phyloP scores from a whole-genome alignment of 192 early-diverging fungal genomes.

The Funneliformis mosseae region DNA sequence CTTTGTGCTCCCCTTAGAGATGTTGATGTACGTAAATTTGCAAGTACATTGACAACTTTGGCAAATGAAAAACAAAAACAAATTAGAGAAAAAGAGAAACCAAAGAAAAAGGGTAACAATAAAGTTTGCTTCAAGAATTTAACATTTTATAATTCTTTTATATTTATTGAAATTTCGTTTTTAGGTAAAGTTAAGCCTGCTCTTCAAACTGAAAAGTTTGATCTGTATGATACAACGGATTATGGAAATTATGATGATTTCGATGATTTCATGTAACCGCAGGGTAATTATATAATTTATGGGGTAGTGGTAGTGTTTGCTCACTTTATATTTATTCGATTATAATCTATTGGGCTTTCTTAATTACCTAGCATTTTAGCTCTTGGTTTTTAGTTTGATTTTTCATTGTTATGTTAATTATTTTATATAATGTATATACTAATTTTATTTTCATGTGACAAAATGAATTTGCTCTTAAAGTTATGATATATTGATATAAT shows the following conservation, averaged over 20 bases:
- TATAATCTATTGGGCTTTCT: neutral
- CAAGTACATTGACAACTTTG: constrained; percentile 62
- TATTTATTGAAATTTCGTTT: neutral
- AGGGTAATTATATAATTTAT: neutral
- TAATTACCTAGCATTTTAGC: neutral
- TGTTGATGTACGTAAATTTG: constrained; percentile 62
- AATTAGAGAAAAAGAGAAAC: constrained; percentile 62
- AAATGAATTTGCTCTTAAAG: neutral
- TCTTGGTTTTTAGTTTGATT: neutral
- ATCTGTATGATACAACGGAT: constrained; percentile 47
- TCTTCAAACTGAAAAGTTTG: constrained; percentile 38
- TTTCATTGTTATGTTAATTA: neutral
- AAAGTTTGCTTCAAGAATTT: neutral
- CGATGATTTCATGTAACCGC: constrained; percentile 57
- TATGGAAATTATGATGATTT: constrained; percentile 60
- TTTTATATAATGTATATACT: neutral
- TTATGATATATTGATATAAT: neutral
- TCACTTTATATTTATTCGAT: neutral
- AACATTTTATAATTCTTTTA: neutral
- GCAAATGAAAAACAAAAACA: constrained; percentile 78
- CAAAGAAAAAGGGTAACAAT: constrained; percentile 64
- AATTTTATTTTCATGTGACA: neutral
- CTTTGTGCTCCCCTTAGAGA: constrained; percentile 62
- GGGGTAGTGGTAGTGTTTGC: neutral
- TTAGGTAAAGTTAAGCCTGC: constrained; percentile 41